phyloP scores from a whole-genome alignment of 23 red algal genomes.

The Gracilaria caudata region DNA sequence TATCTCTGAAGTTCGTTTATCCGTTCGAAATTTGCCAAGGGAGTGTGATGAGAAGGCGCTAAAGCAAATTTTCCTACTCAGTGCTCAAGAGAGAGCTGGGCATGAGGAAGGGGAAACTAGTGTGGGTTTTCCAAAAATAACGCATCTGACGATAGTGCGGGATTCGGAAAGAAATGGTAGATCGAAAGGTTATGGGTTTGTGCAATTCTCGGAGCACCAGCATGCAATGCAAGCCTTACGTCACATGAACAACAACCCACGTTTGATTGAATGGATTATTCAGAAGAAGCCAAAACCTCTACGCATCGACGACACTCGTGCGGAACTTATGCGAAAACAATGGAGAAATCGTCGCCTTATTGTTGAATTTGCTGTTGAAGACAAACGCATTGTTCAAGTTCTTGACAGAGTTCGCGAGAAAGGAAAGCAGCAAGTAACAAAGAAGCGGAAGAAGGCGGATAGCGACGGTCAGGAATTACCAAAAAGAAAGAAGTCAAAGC shows the following conservation, averaged over 20 bases:
- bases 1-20: slow-evolving; percentile 75
- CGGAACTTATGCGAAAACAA: slow-evolving; percentile 24
- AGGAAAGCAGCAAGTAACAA: slow-evolving; percentile 11
- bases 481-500: neutral
- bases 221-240: slow-evolving; percentile 56
- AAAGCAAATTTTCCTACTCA: slow-evolving; percentile 50
- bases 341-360: slow-evolving; percentile 73
- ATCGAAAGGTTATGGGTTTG: slow-evolving; percentile 92
- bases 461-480: neutral
- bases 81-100: slow-evolving; percentile 1
- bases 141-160: slow-evolving; percentile 16
- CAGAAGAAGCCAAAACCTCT: slow-evolving; percentile 25
- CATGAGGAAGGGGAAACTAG: neutral
- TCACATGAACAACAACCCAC: slow-evolving; percentile 68
- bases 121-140: neutral
- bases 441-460: slow-evolving; percentile 3
- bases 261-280: slow-evolving; percentile 53
- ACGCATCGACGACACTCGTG: slow-evolving; percentile 31
- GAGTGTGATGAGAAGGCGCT: slow-evolving; percentile 69
- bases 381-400: slow-evolving; percentile 67
- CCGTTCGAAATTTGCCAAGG: slow-evolving; percentile 72
- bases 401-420: slow-evolving; percentile 62
- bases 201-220: slow-evolving; percentile 64
- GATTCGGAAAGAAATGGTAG: slow-evolving; percentile 43
- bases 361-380: slow-evolving; percentile 91